phyloP scores from a whole-genome alignment of 192 early-diverging fungal species.

The Paraglomus brasilianum region DNA sequence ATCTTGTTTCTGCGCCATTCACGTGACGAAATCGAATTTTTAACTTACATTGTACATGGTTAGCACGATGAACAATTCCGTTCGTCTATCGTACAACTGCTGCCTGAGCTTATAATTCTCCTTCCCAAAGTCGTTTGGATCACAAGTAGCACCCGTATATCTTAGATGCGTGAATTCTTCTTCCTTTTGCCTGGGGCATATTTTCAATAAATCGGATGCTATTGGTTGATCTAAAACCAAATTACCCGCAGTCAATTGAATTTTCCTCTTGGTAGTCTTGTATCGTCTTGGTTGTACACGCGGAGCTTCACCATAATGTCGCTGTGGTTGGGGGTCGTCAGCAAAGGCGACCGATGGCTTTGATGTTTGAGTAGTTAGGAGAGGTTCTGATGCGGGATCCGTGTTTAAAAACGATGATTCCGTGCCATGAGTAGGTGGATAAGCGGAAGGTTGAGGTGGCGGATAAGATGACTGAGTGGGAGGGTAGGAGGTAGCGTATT shows the following conservation, averaged over 20 bases:
- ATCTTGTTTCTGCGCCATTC: too few species aligned
- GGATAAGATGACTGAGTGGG: too few species aligned
- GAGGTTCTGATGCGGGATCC: constrained; percentile 1
- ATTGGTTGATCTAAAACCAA: constrained; percentile 66
- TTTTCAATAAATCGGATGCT: constrained; percentile 50
- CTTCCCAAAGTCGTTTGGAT: constrained; percentile 60
- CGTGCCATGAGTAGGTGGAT: too few species aligned
- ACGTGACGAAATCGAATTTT: too few species aligned
- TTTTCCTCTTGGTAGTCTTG: constrained; percentile 48
- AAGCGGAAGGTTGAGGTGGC: too few species aligned
- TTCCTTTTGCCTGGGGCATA: constrained; percentile 44
- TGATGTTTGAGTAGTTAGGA: not conserved
- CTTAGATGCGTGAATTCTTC: constrained; percentile 70
- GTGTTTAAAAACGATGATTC: not conserved
- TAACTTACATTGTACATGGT: constrained; percentile 76
- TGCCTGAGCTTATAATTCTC: constrained; percentile 68
- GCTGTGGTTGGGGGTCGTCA: too few species aligned
- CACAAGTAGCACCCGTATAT: constrained; percentile 72
- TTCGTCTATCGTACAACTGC: constrained; percentile 67
- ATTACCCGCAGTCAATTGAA: constrained; percentile 65
- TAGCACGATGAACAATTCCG: constrained; percentile 90
- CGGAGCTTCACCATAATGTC: constrained; percentile 31
- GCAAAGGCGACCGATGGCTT: too few species aligned
- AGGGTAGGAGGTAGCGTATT: too few species aligned
- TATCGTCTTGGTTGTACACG: constrained; percentile 45